Percentiles rank a stretch among this genome's conserved stretches.
phyloP scores from a whole-genome alignment of 805 yeast genomes.

The Cephaloascus fragrans region DNA sequence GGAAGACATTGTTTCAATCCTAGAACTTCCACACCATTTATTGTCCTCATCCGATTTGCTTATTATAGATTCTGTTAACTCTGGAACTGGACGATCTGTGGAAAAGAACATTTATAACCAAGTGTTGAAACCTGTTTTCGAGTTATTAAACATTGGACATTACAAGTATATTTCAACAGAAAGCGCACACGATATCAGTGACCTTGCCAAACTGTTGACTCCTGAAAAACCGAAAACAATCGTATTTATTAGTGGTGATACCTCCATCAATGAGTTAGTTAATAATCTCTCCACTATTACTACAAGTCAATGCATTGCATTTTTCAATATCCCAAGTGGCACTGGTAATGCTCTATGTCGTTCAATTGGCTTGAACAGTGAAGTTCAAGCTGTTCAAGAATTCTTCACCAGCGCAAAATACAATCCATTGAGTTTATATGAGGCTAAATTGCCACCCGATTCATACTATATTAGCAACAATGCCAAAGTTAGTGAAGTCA shows the following conservation, averaged over 20 bases:
- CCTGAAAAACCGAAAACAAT: slow-evolving; percentile 24
- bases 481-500: slow-evolving; percentile 9
- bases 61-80: slow-evolving; percentile 38
- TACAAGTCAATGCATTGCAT: slow-evolving; percentile 5
- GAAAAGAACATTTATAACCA: slow-evolving; percentile 25
- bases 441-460: slow-evolving; percentile 18
- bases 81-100: slow-evolving; percentile 36
- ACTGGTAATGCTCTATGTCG: slow-evolving; percentile 78
- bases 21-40: neutral
- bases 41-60: neutral
- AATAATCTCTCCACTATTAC: slow-evolving; percentile 28
- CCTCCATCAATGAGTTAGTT: slow-evolving; percentile 69
- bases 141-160: slow-evolving; percentile 17
- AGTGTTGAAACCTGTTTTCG: slow-evolving; percentile 39
- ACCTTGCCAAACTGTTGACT: slow-evolving; percentile 25
- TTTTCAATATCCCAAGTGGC: slow-evolving; percentile 59
- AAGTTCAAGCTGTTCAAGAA: slow-evolving; percentile 10
- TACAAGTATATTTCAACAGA: slow-evolving; percentile 35
- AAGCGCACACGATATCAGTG: slow-evolving; percentile 22
- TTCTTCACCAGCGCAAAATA: slow-evolving; percentile 21
- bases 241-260: slow-evolving; percentile 75
- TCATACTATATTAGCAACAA: slow-evolving; percentile 13
- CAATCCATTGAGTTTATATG: slow-evolving; percentile 20
- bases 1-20: too few relatives aligned
- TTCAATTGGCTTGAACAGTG: slow-evolving; percentile 35